Evolutionary conservation across 768 basidiomycete species (phyloP), one percentile per base, ranked within the genome.

Genomic region (Inosperma sp.): DNA sequence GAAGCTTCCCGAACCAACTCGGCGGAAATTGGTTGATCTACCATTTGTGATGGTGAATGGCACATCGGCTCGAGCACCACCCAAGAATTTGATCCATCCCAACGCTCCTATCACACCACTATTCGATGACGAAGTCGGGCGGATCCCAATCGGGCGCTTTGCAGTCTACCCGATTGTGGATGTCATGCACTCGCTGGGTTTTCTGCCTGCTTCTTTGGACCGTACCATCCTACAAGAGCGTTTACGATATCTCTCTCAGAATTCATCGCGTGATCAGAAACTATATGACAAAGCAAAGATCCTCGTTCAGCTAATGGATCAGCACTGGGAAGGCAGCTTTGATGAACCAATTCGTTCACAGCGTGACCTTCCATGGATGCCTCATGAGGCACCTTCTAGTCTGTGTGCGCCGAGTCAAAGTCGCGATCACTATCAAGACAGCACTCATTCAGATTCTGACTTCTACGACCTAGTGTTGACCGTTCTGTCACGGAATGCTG

Each of bases 391-490:
- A 31, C 72, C 51, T 72, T 3, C 72, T 72, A 0, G 71, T 19
- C 48, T 62, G 7, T 39, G 53, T 10, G 58, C 68, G 7, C 57
- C 52, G 0, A 31, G 7, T 6, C 14, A 58, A 12, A 72, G 71
- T 52, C 62, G 62, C 14, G 58, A 59, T 45, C 22, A 19, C 12
- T 21, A 55, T 27, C 27, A 30, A 3, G 52, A 25, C 17, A 19
- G 35, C 19, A 34, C 50, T 25, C n/a, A n/a, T n/a, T 17, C 26
- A 5, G 26, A 57, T 23, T 56, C 50, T 16, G 26, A 48, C 30
- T 65, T 75, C 16, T 77, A 69, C 49, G 72, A 77, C 47, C 53
- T 66, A 29, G 69, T 73, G 2, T 55, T 74, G 37, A 52, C 61
- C 2, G 51, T 67, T 0, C 57, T 74, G 33, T 62, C 65, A 16